A percentile compares a stretch with the other conserved stretches of the same genome.
Conservation (phyloP, 2,329 filamentous ascomycete species). For the Xylariaceae sp. region DNA sequence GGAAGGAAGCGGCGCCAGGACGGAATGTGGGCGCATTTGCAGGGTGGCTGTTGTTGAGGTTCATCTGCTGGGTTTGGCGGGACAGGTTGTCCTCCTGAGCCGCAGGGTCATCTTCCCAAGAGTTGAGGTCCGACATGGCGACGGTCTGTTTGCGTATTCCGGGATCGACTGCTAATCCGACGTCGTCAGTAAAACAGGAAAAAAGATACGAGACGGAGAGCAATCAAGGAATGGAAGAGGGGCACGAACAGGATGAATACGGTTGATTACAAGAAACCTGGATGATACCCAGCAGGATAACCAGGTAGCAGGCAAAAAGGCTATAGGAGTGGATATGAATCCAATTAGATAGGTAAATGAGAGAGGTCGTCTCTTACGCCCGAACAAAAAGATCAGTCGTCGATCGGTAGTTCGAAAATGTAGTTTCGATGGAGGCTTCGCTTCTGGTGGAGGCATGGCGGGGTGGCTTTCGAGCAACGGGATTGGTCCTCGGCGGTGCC, state of each 20-base stretch:
- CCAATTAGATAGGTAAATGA: background rate
- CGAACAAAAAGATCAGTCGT: background rate
- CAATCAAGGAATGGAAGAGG: background rate
- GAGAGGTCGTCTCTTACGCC: background rate
- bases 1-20: conserved; percentile 64
- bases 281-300: background rate
- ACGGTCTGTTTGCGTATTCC: conserved; percentile 16
- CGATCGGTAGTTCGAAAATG: background rate
- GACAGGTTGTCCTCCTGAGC: conserved; percentile 74
- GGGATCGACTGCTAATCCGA: background rate
- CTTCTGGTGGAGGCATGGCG: conserved; percentile 16
- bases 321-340: background rate
- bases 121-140: conserved; percentile 83
- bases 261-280: background rate
- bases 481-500: conserved; percentile 17
- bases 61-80: conserved; percentile 70
- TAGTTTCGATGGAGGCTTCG: conserved; percentile 10
- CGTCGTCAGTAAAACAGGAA: background rate
- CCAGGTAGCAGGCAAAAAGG: background rate
- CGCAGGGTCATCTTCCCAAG: conserved; percentile 85
- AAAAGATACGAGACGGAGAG: background rate
- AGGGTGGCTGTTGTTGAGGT: conserved; percentile 53
- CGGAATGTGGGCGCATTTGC: conserved; percentile 54
- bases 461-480: conserved; percentile 4
- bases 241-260: background rate